These are phyloP conservation scores for Berberis vulgaris DNA, from an alignment of 164 flowering plant genomes.

Conservation along the genomic window DNA sequence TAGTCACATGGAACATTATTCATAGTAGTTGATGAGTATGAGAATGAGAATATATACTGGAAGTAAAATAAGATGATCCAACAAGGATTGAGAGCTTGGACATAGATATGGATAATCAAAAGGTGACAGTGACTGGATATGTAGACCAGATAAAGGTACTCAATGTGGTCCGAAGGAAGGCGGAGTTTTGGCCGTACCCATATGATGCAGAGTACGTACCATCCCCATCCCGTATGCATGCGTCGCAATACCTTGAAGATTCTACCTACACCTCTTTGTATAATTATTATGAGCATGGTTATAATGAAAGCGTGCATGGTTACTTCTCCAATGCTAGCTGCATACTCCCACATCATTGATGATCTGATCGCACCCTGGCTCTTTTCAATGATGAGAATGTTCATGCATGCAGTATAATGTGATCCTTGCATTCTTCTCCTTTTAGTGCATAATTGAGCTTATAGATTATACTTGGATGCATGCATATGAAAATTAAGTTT, in stretches of 20 bases:
- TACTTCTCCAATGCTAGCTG: conserved; percentile 39
- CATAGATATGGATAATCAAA: conserved; percentile 70
- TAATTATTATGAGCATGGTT: conserved; percentile 62
- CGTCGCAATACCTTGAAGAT: conserved; percentile 51
- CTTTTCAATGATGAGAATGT: conserved; percentile 74
- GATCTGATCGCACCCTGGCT: conserved; percentile 28
- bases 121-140: conserved; percentile 75
- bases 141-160: conserved; percentile 50
- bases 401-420: conserved; percentile 40
- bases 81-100: conserved; percentile 64
- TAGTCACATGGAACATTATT: neutral
- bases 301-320: conserved; percentile 47
- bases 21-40: neutral
- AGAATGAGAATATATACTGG: neutral
- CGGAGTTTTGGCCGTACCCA: conserved; percentile 79
- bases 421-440: neutral
- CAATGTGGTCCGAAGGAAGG: conserved; percentile 56
- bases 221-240: conserved; percentile 20
- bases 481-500: too few species aligned
- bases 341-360: conserved; percentile 28
- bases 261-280: conserved; percentile 43
- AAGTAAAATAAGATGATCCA: neutral
- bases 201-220: conserved; percentile 63
- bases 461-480: too few species aligned
- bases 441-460: too few species aligned